These are phyloP conservation scores for Tulasnella sp. DNA, from an alignment of 768 basidiomycete genomes.

Conservation along the genomic window DNA sequence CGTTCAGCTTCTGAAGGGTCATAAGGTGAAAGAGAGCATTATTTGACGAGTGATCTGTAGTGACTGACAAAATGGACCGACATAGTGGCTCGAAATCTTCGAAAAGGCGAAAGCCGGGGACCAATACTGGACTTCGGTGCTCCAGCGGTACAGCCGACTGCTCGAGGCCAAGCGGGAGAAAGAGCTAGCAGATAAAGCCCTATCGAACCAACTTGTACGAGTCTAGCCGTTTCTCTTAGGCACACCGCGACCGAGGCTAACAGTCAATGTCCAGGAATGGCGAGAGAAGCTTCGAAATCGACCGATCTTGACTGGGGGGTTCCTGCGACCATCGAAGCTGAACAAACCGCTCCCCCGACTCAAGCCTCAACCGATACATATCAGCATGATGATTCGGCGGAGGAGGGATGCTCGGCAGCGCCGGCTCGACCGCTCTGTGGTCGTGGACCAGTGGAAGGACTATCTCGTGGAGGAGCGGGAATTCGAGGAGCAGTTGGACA, in stretches of 20 bases:
- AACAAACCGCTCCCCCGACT: constrained; percentile 69
- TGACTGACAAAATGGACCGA: neutral
- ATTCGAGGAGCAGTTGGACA: constrained; percentile 28
- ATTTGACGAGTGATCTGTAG: neutral
- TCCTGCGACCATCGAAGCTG: constrained; percentile 49
- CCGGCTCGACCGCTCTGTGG: constrained; percentile 30
- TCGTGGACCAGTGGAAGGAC: constrained; percentile 26
- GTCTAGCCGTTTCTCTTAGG: neutral
- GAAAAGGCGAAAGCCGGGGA: constrained; percentile 44
- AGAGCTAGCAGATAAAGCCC: constrained; percentile 35
- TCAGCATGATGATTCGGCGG: constrained; percentile 55
- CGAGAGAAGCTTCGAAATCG: constrained; percentile 40
- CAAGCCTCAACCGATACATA: constrained; percentile 62
- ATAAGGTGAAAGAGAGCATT: constrained; percentile 1
- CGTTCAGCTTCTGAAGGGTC: neutral
- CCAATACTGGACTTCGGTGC: constrained; percentile 31
- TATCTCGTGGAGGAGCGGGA: constrained; percentile 29
- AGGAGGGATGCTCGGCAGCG: constrained; percentile 35
- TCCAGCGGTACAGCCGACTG: constrained; percentile 48
- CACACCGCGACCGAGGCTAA: neutral
- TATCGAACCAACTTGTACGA: constrained; percentile 44
- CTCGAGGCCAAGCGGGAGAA: constrained; percentile 42
- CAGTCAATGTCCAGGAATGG: constrained; percentile 37
- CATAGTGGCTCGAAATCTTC: constrained; percentile 53
- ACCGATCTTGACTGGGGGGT: constrained; percentile 60